phyloP scores from a whole-genome alignment of 2,329 filamentous ascomycete genomes.

The Colletotrichum gigasporum region DNA sequence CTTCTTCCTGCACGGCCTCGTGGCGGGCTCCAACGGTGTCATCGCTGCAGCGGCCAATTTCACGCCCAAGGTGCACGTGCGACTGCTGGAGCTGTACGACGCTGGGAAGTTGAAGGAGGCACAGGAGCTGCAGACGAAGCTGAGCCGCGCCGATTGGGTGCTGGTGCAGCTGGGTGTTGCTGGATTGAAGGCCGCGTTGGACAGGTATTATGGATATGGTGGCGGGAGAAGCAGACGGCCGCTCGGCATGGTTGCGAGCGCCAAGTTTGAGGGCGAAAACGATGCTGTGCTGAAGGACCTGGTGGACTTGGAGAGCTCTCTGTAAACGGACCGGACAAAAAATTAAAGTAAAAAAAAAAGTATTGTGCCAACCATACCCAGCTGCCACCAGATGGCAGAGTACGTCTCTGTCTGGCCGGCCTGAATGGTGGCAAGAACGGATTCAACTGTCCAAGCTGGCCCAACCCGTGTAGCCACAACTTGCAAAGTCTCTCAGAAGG shows the following conservation, averaged over 20 bases:
- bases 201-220: slow-evolving; percentile 36
- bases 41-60: slow-evolving; percentile 53
- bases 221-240: slow-evolving; percentile 37
- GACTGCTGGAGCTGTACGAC: slow-evolving; percentile 45
- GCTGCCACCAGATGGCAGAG: no score
- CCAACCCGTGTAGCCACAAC: no score
- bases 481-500: no score
- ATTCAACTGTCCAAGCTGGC: no score
- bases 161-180: slow-evolving; percentile 40
- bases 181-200: slow-evolving; percentile 39
- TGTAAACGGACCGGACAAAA: neutral
- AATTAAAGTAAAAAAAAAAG: neutral
- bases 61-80: slow-evolving; percentile 46
- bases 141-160: slow-evolving; percentile 41
- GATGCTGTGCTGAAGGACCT: slow-evolving; percentile 31
- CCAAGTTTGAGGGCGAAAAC: slow-evolving; percentile 36
- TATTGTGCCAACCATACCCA: no score
- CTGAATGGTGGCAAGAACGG: no score
- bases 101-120: slow-evolving; percentile 45
- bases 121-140: slow-evolving; percentile 44
- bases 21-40: slow-evolving; percentile 50
- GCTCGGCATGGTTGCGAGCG: slow-evolving; percentile 34
- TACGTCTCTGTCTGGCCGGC: no score
- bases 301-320: slow-evolving; percentile 36
- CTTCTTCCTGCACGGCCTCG: slow-evolving; percentile 51